These are phyloP conservation scores for Oxyria digyna DNA, from an alignment of 148 eudicot genomes.

Conservation along the genomic window DNA sequence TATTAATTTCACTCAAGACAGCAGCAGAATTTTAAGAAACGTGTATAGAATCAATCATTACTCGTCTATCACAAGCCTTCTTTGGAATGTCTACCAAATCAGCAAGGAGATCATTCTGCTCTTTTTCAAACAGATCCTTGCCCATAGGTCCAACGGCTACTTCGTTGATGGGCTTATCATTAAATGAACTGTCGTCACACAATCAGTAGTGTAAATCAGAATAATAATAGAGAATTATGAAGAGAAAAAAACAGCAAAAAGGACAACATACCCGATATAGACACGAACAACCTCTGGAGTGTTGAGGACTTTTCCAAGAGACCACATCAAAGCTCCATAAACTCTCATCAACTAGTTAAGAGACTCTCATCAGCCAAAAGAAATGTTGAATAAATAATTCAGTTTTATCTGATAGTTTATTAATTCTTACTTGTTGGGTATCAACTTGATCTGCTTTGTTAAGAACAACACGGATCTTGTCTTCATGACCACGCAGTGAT, in stretches of 20 bases:
- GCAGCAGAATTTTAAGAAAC: too few species aligned
- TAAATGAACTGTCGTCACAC: slow-evolving; percentile 51
- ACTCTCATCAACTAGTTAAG: slow-evolving; percentile 74
- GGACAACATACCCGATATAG: slow-evolving; percentile 61
- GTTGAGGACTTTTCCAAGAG: slow-evolving; percentile 78
- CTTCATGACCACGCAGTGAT: slow-evolving; percentile 77
- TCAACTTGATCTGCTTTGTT: slow-evolving; percentile 95
- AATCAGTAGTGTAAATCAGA: neutral
- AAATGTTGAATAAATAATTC: neutral
- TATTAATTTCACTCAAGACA: neutral
- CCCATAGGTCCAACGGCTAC: slow-evolving; percentile 58
- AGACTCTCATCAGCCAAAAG: neutral
- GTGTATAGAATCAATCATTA: slow-evolving; percentile 15
- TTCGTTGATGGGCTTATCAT: slow-evolving; percentile 70
- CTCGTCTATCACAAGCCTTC: slow-evolving; percentile 92
- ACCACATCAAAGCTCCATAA: slow-evolving; percentile 96
- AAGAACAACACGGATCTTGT: slow-evolving; percentile 82
- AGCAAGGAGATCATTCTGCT: slow-evolving; percentile 70
- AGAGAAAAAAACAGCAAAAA: neutral
- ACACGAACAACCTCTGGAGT: slow-evolving; percentile 88
- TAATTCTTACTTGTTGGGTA: slow-evolving; percentile 60
- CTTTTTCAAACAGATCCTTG: slow-evolving; percentile 75
- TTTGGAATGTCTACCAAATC: slow-evolving; percentile 88
- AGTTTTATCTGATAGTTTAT: neutral
- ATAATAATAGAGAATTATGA: neutral